Percentiles rank a stretch among this genome's conserved stretches.
These are phyloP conservation scores for Penicillium brasilianum DNA, from an alignment of 2,329 filamentous ascomycete species.

Conservation along the genomic window DNA sequence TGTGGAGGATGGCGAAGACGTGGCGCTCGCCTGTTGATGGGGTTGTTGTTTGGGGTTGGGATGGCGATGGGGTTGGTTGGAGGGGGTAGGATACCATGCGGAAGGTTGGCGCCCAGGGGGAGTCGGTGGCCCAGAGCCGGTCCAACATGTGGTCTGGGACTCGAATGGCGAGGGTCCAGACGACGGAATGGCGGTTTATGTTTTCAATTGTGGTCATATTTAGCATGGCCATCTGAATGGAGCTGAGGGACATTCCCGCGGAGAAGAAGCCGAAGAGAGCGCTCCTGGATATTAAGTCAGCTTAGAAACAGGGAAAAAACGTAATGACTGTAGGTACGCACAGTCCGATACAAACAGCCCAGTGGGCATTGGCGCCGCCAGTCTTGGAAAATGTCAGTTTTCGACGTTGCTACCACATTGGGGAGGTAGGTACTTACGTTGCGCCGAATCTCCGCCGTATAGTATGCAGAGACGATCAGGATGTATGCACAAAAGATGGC, in stretches of 20 bases:
- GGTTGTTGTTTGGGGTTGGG: conserved; percentile 25
- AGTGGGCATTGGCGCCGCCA: conserved; percentile 60
- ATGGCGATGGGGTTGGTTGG: conserved; percentile 30
- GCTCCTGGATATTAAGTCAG: conserved; percentile 45
- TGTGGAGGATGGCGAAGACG: conserved; percentile 79
- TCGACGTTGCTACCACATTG: conserved; percentile 4
- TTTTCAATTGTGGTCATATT: conserved; percentile 89
- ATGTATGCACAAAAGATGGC: conserved; percentile 68
- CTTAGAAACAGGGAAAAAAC: conserved; percentile 13
- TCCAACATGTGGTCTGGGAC: conserved; percentile 58
- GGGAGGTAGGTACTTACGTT: conserved; percentile 43
- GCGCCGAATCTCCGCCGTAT: conserved; percentile 60
- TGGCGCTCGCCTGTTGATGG: conserved; percentile 59
- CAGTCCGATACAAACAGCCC: conserved; percentile 70
- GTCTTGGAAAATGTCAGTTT: conserved; percentile 34
- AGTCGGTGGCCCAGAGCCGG: conserved; percentile 42
- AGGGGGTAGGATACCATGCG: conserved; percentile 50
- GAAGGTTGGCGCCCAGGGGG: conserved; percentile 40
- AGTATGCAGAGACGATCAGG: conserved; percentile 68
- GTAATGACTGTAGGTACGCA: conserved; percentile 38
- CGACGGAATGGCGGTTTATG: conserved; percentile 64
- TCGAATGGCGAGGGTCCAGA: conserved; percentile 75
- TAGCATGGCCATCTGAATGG: conserved; percentile 68
- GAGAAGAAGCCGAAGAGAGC: conserved; percentile 82
- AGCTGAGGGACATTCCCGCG: conserved; percentile 74